Evolutionary conservation across 2,329 filamentous ascomycete species (phyloP), one percentile per base, ranked within the genome.

Genomic region (Sclerotiophoma versabilis): DNA sequence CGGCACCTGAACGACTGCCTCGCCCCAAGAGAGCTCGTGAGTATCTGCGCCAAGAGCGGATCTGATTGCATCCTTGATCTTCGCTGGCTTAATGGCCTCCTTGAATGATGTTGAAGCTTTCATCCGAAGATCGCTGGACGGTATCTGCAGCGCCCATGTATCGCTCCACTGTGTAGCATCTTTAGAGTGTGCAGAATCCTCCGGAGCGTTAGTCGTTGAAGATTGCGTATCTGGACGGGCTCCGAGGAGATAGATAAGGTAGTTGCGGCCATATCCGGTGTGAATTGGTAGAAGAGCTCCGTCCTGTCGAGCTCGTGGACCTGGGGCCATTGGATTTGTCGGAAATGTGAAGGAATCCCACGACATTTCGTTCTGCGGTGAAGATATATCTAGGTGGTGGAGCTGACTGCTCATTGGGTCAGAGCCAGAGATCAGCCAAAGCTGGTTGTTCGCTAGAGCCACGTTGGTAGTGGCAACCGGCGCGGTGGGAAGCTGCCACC

Each of bases 141-240:
- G 75, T 6, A 79, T 69, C 50, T 80, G 78, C n/a, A 78, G 71
- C 0, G 70, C 75, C 77, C 77, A 79, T n/a, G 76, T 71, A 51
- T 79, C 77, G 49, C 72, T 75, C 67, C 75, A 77, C 37, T 69
- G 67, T 8, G 65, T 69, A 15, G 64, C 36, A 19, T 65, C 37
- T 25, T 62, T 32, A 11, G 60, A 27, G 9, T 55, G 20, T 42
- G 56, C 52, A 6, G 38, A 41, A 29, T 62, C 57, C 25, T 62
- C 47, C 10, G 36, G 37, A n/a, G 29, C 39, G 4, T 19, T 17
- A n/a, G 27, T 17, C 5, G 19, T 37, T 2, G 48, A 15, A 29
- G 43, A 20, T 1, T 49, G 44, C n/a, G 25, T 27, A 12, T 56
- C 54, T 19, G 59, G 47, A 1, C 62, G 66, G 30, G 53, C 64